These are phyloP conservation scores for Fomitopsis betulina DNA, from an alignment of 1,284 basidiomycete species.

Conservation along the genomic window DNA sequence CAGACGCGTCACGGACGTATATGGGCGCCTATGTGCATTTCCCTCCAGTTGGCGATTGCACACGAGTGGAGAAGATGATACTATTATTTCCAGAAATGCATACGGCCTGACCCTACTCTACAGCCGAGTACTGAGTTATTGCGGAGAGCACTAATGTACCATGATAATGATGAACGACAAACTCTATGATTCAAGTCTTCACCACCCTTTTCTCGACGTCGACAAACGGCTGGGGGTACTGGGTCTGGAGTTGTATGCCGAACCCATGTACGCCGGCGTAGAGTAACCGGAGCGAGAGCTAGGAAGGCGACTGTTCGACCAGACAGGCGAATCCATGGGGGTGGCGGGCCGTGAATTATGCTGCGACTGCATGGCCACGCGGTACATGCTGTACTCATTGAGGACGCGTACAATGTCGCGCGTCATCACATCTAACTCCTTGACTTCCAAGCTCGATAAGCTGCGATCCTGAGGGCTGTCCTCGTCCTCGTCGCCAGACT, in stretches of 20 bases:
- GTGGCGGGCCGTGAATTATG: slow-evolving; percentile 62
- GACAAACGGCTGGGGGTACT: slow-evolving; percentile 56
- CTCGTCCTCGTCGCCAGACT: slow-evolving; percentile 57
- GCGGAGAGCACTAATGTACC: background rate
- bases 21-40: background rate
- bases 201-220: slow-evolving; percentile 10
- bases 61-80: background rate
- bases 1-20: background rate
- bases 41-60: background rate
- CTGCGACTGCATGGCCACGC: slow-evolving; percentile 48
- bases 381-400: slow-evolving; percentile 60
- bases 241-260: slow-evolving; percentile 55
- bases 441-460: slow-evolving; percentile 61
- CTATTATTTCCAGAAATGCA: background rate
- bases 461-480: slow-evolving; percentile 39
- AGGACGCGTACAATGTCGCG: slow-evolving; percentile 71
- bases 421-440: slow-evolving; percentile 72
- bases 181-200: background rate
- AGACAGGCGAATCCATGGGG: slow-evolving; percentile 46
- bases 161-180: background rate
- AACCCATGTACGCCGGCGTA: slow-evolving; percentile 45
- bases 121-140: background rate
- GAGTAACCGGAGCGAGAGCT: slow-evolving; percentile 31
- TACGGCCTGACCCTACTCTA: background rate
- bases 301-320: slow-evolving; percentile 29